Percentiles rank a stretch among this genome's conserved stretches.
Evolutionary conservation across 768 basidiomycete genomes (phyloP).

Genomic region (Boletus sp.): DNA sequence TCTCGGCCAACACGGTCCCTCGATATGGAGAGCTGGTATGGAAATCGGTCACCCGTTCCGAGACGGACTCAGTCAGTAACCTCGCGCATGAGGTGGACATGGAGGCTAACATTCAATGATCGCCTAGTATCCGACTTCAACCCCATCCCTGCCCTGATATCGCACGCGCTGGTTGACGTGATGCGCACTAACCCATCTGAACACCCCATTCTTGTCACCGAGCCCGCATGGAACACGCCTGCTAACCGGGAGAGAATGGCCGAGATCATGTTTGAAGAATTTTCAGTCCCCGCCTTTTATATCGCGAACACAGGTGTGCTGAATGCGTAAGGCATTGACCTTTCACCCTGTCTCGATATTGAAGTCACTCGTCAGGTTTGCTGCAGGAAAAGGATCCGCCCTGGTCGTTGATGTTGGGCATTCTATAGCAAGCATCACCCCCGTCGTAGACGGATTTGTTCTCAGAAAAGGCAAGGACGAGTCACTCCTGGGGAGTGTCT

Average conservation of each 20-base stretch:
- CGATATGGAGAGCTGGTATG: constrained; percentile 89
- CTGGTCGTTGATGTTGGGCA: constrained; percentile 94
- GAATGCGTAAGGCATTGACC: constrained; percentile 64
- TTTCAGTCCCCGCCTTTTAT: constrained; percentile 92
- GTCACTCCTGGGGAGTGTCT: neutral
- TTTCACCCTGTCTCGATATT: constrained; percentile 3
- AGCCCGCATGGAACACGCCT: constrained; percentile 93
- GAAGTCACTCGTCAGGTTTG: constrained; percentile 58
- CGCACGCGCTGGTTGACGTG: constrained; percentile 70
- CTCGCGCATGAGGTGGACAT: neutral
- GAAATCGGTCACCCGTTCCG: constrained; percentile 78
- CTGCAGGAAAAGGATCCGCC: constrained; percentile 96
- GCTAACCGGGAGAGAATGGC: constrained; percentile 94
- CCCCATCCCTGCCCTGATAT: constrained; percentile 65
- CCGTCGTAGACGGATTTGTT: constrained; percentile 96
- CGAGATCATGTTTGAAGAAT: constrained; percentile 97
- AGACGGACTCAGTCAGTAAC: constrained; percentile 76
- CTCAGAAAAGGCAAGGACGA: constrained; percentile 75
- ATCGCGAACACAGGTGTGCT: constrained; percentile 93
- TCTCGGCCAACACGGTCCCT: constrained; percentile 85
- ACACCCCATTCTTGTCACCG: constrained; percentile 90
- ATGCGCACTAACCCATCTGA: constrained; percentile 77
- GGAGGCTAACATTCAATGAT: constrained; percentile 1
- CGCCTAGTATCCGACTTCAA: constrained; percentile 69
- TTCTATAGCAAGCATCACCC: constrained; percentile 85